Base-by-base conservation (phyloP, 1,139 yeast species). In the Geotrichum macrosporum region DNA sequence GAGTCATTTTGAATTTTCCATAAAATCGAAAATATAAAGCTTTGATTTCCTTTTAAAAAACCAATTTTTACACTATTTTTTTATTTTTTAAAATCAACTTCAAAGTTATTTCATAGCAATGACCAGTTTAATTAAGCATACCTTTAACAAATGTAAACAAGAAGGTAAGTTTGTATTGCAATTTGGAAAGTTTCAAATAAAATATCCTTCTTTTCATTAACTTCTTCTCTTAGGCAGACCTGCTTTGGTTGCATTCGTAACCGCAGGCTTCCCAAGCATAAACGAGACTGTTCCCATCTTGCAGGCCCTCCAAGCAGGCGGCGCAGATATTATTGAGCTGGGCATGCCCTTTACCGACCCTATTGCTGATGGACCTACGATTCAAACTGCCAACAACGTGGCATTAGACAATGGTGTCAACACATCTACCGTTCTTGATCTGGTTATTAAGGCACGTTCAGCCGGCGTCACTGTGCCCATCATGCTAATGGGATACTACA, bases 321-420 rank as follows among this genome's bases (percentile, higher is more conserved):
- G 99, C 52, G 94, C 86, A 19, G 98, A 92, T 64, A 77, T 92
- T 53, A 86, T 92, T 56, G 99, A 92, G 70, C 71, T 92, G 44
- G 98, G 99, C 53, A 72, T 94, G 62, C 99, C 99, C 36, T 92
- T 92, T 66, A 83, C 96, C n/a, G 99, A 92, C 64, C 98, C 99
- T 36, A 87, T 92, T 61, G 99, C 97, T 35, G 99, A 92, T 66
- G 99, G 99, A 40, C 95, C 97, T 33, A 87, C 95, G 13, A 92
- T 92, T 59, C 98, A 92, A 68, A 79, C 73, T 32, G 87, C 97
- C 34, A 89, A 89, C 68, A 57, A 57, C 35, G 47, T 67, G 19
- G 94, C 98, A 10, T 74, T 92, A 55, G 75, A 77, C 27, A 88
- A 92, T 58, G 95, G 95, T 12, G 78, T 88, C 51, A 81, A 88